Evolutionary conservation across 129 eudicot genomes (phyloP).

Genomic region (Flaveria robusta): DNA sequence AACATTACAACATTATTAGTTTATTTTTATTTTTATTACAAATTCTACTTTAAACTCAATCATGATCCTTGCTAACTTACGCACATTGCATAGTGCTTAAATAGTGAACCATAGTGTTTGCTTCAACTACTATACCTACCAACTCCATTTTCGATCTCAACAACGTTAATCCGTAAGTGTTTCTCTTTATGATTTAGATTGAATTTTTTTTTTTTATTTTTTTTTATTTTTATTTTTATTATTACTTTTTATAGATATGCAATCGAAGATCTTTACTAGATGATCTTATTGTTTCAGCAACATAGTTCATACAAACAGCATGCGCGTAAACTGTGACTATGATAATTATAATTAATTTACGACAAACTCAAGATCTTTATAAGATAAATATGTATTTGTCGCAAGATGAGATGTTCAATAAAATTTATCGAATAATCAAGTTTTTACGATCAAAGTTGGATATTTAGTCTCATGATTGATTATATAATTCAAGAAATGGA

Average conservation of each 20-base stretch:
- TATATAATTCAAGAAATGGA: too few relatives aligned
- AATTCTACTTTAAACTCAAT: conserved; percentile 20
- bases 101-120: too few relatives aligned
- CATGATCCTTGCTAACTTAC: conserved; percentile 20
- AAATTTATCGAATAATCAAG: too few relatives aligned
- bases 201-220: too few relatives aligned
- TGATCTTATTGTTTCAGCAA: neutral
- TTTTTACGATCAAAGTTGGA: too few relatives aligned
- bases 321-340: too few relatives aligned
- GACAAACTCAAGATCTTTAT: too few relatives aligned
- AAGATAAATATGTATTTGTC: neutral
- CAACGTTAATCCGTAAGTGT: conserved; percentile 15
- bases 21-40: too few relatives aligned
- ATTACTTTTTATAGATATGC: neutral
- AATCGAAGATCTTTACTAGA: neutral
- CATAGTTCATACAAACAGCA: neutral
- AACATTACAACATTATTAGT: neutral
- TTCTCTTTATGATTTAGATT: neutral
- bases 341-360: neutral
- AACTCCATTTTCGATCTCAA: conserved; percentile 1
- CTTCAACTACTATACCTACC: neutral
- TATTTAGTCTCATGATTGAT: too few relatives aligned
- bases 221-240: too few relatives aligned
- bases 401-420: conserved; percentile 1
- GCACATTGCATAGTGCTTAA: neutral